A percentile compares a stretch with the other conserved stretches of the same genome.
Evolutionary conservation across 768 basidiomycete species (phyloP).

Genomic region (Boletus pseudopeckii): DNA sequence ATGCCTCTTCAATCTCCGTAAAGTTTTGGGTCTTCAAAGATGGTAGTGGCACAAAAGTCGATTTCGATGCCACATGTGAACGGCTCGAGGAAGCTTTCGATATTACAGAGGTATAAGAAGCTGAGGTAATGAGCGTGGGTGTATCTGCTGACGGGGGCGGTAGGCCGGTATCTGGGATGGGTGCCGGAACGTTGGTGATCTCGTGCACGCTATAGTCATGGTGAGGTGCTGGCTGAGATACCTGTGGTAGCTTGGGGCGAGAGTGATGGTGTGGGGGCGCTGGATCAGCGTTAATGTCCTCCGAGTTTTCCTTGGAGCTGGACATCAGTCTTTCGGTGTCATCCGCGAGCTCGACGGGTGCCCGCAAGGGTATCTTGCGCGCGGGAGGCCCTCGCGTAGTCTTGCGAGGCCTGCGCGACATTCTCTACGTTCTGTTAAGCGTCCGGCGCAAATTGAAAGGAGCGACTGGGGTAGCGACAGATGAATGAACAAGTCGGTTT

Average conservation of each 20-base stretch:
- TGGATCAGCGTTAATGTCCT: not conserved
- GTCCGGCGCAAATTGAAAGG: conserved; percentile 27
- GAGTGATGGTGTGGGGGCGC: conserved; percentile 1
- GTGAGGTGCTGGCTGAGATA: conserved; percentile 13
- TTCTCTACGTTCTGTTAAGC: conserved; percentile 15
- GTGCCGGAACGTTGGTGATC: conserved; percentile 27
- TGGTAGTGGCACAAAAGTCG: conserved; percentile 30
- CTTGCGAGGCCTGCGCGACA: conserved; percentile 18
- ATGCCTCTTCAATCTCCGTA: conserved; percentile 19
- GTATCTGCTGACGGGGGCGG: conserved; percentile 23
- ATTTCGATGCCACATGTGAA: conserved; percentile 13
- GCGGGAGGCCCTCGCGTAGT: not conserved
- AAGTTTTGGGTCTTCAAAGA: conserved; percentile 25
- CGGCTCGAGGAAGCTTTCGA: conserved; percentile 12
- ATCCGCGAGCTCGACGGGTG: conserved; percentile 5
- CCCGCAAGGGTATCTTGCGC: conserved; percentile 11
- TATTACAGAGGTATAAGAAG: conserved; percentile 25
- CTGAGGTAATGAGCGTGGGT: conserved; percentile 2
- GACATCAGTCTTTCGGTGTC: conserved; percentile 25
- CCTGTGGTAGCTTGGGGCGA: conserved; percentile 9
- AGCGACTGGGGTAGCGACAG: conserved; percentile 17
- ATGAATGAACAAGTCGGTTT: conserved; percentile 2
- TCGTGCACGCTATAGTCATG: conserved; percentile 29
- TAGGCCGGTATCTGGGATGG: conserved; percentile 31
- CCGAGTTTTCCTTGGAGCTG: not conserved